Evolutionary conservation across 441 rosid genomes (phyloP), one percentile per base, ranked within the genome.

Genomic region (Pelargonium fulgidum): DNA sequence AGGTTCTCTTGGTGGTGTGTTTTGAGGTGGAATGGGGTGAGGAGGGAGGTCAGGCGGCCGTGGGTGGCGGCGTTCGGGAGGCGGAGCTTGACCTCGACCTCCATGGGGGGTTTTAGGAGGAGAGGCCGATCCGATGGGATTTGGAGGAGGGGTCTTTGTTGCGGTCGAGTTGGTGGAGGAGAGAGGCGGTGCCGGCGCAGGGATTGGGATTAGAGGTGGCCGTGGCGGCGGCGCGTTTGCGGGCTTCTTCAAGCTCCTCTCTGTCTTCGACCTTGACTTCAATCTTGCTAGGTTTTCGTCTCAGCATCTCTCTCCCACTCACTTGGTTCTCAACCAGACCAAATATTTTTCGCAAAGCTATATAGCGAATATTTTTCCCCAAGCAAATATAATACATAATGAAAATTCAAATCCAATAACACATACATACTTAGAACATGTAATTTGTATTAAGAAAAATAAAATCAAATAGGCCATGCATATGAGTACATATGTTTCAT

Each of bases 191-290:
- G 13, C 68, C 26, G 24, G 80, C 14, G 22, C 78, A 13, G 24
- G 81, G 2, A 2, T 83, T 4, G 17, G 80, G 0, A 36, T 81
- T 0, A 47, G 33, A 26, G 33, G 33, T 26, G 33, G 33, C 33
- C 33, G 80, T 16, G 47, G 81, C 1, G 22, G 77, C 12, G 59
- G 85, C 1, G 50, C 75, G 79, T 58, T 80, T 84, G 48, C 89
- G 93, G 66, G 86, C 76, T 74, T 87, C 89, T 68, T 91, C 87
- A 68, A 93, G 85, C 68, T 93, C 98, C 61, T 88, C 89, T 62
- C 83, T 90, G 83, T 93, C 98, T 81, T 88, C 90, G 81, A 89
- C 82, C 71, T 80, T 76, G 75, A 91, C 86, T 76, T 93, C 89
- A 82, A 93, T 85, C 78, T 87, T 87, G 78, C 81, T 86, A 3